These are phyloP conservation scores for Parathielavia hyrcaniae DNA, from an alignment of 495 filamentous ascomycete genomes.

Conservation along the genomic window DNA sequence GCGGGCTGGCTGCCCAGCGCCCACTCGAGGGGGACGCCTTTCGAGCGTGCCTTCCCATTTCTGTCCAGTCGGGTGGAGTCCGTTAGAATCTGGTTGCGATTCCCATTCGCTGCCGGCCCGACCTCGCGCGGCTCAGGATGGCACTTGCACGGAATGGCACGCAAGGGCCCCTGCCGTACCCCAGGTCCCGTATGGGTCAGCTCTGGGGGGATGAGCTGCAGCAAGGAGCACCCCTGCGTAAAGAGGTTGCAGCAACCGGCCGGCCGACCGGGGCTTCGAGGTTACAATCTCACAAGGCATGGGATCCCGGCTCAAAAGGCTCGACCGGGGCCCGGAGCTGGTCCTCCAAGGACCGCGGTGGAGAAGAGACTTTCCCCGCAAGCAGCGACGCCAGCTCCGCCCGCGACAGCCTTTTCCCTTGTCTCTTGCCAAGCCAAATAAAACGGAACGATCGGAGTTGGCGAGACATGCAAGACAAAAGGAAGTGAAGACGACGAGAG, in stretches of 20 bases:
- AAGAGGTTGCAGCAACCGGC: constrained; percentile 9
- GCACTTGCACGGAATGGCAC: constrained; percentile 18
- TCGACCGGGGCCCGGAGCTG: not conserved
- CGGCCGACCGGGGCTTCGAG: constrained; percentile 12
- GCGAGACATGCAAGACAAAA: not conserved
- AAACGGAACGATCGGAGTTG: constrained; percentile 12
- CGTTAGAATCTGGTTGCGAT: constrained; percentile 25
- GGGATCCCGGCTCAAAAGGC: constrained; percentile 3
- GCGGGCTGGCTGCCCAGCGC: constrained; percentile 16
- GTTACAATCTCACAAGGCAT: constrained; percentile 7
- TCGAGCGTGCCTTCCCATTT: constrained; percentile 1
- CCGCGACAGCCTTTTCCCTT: constrained; percentile 9
- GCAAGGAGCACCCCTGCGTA: not conserved
- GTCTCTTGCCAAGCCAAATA: constrained; percentile 21
- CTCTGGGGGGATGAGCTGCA: constrained; percentile 5
- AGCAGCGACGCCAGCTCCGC: constrained; percentile 26
- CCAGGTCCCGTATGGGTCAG: constrained; percentile 23
- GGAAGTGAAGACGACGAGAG: not conserved
- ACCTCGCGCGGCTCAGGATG: constrained; percentile 24
- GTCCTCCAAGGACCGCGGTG: constrained; percentile 24
- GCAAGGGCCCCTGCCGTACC: constrained; percentile 20
- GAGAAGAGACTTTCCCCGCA: constrained; percentile 21
- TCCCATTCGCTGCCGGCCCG: constrained; percentile 21
- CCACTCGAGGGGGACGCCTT: constrained; percentile 8
- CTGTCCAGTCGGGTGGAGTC: constrained; percentile 28